Evolutionary conservation across 352 stramenopile species (phyloP), one percentile per base, ranked within the genome.

Genomic region (Globisporangium takayamanum): DNA sequence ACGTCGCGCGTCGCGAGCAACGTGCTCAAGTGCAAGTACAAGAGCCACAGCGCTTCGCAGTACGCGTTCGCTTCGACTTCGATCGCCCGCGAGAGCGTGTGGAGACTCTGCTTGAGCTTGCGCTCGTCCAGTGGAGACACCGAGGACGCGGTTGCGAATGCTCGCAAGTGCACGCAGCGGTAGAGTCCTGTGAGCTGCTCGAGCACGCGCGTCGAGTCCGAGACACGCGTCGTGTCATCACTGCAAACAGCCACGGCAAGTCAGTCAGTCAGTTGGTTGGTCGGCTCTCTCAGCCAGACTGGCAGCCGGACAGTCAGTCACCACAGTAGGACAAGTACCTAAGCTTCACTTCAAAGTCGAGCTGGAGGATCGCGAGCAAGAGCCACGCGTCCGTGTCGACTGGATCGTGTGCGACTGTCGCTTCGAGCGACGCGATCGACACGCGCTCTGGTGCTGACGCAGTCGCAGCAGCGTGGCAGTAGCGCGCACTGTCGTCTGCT

Each of bases 321-420:
- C 26, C 25, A 36, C 8, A 44, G n/a, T n/a, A 6, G 3, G 22
- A 56, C 18, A 51, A 62, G 42, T 67, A 80, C 75, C 73, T 79
- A 2, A 63, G 36, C 5, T 50, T 62, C 51, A 73, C 54, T 52
- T 80, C 72, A 37, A 86, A 62, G 18, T 76, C 60, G 42, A 86
- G 68, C 28, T 86, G 70, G 42, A 64, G 64, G 41, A 86, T 70
- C 44, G 76, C 74, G n/a, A 86, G 52, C 51, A 74, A 58, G 26
- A 86, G 60, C 76, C 76, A 86, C 1, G 72, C 70, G 50, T 73
- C 64, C 25, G 57, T 69, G 16, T 80, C 64, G 8, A 37, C 67
- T 28, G 72, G 55, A 37, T 66, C 33, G 37, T 70, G 33, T 18
- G 76, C 53, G 14, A 84, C 57, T 18, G 54, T 69, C 56, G 56